A percentile compares a stretch with the other conserved stretches of the same genome.
phyloP scores from a whole-genome alignment of 768 basidiomycete species.

The Phylloporus arenicola region DNA sequence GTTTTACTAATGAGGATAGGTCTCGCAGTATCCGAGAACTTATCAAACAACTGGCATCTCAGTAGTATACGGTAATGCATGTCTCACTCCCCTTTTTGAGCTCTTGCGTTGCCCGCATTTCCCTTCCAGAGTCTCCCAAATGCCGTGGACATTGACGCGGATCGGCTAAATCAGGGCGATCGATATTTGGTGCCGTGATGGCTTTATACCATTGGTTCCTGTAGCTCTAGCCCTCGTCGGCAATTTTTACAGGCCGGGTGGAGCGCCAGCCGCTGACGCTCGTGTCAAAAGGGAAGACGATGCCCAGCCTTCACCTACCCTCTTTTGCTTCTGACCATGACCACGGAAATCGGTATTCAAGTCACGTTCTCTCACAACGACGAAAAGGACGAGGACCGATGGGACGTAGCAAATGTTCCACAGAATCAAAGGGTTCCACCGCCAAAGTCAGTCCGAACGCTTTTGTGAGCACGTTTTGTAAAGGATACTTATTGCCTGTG shows the following conservation, averaged over 20 bases:
- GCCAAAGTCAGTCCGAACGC: conserved; percentile 17
- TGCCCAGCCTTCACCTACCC: not conserved
- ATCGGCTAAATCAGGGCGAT: not conserved
- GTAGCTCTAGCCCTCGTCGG: not conserved
- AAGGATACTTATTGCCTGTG: conserved; percentile 13
- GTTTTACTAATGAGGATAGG: too few relatives aligned
- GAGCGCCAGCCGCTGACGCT: not conserved
- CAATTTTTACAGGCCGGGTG: not conserved
- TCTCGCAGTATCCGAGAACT: not conserved
- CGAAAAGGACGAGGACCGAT: not conserved
- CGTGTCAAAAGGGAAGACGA: not conserved
- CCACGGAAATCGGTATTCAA: not conserved
- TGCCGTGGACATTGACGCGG: not conserved
- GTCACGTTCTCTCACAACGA: not conserved
- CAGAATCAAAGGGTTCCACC: conserved; percentile 15
- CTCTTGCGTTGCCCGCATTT: not conserved
- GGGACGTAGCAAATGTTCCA: conserved; percentile 13
- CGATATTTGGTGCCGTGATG: not conserved
- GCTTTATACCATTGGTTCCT: not conserved
- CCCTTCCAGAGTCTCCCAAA: not conserved
- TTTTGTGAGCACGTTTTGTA: not conserved
- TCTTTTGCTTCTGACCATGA: not conserved
- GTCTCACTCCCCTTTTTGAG: not conserved
- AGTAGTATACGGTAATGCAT: not conserved
- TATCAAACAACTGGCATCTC: too few relatives aligned